These are phyloP conservation scores for Penicillium cataractarum DNA, from an alignment of 495 filamentous ascomycete species.

Conservation along the genomic window DNA sequence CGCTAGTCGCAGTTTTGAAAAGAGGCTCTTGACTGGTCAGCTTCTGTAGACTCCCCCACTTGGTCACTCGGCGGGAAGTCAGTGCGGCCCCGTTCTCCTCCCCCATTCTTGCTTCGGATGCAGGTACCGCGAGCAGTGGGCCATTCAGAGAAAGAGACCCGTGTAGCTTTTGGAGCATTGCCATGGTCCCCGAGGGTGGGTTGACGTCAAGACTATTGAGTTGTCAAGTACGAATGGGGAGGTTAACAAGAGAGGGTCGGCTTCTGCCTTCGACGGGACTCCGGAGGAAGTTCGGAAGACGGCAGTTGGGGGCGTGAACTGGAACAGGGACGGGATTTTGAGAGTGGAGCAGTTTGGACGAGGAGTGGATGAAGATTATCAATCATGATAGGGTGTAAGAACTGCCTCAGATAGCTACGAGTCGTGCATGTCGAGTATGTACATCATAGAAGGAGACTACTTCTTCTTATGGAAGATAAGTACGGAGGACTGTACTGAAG, in stretches of 20 bases:
- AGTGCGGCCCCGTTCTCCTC: conserved; percentile 18
- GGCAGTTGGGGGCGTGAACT: neutral
- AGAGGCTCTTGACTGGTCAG: neutral
- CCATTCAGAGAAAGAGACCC: neutral
- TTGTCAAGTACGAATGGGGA: neutral
- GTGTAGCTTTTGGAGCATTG: conserved; percentile 3
- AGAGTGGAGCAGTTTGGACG: neutral
- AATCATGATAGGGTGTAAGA: neutral
- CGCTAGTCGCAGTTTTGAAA: neutral
- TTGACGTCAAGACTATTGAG: conserved; percentile 4
- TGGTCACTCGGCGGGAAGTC: neutral
- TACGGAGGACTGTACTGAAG: too few relatives aligned
- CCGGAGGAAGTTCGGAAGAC: neutral
- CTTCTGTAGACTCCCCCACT: neutral
- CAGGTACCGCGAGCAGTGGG: conserved; percentile 14
- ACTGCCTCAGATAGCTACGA: neutral
- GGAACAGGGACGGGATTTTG: neutral
- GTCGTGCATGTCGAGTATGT: too few relatives aligned
- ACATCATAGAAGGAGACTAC: too few relatives aligned
- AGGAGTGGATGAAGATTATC: neutral
- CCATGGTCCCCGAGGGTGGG: neutral
- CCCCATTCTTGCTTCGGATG: conserved; percentile 12
- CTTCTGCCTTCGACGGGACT: too few relatives aligned
- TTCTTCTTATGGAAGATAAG: too few relatives aligned
- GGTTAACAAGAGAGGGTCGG: neutral